Base-by-base conservation (phyloP, 2,329 filamentous ascomycete species). In the Chaetomium strumarium region DNA sequence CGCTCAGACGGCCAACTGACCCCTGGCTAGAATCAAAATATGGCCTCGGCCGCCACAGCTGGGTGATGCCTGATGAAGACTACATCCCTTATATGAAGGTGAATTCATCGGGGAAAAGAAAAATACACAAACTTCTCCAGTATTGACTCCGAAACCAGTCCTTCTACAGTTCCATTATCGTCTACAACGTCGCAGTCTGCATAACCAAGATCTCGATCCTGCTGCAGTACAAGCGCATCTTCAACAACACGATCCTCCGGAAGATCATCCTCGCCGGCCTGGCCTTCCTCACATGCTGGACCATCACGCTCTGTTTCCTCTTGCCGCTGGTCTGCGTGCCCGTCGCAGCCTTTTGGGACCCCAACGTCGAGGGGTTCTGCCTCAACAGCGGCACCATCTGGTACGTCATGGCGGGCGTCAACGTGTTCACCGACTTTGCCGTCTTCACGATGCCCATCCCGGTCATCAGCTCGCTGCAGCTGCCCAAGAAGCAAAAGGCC, bases 401-500 rank as follows among this genome's bases (percentile, higher is more conserved):
- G 62, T 63, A 63, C 29, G 51, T 62, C 43, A 60, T 56, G 40
- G 55, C 61, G 36, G 64, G 61, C 29, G 64, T 70, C 57, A 71
- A 71, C 55, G 58, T 72, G 33, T 55, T 60, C 11, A 70, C 67
- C 34, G 68, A 70, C 46, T 58, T 72, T 42, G 58, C 67, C 24
- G 57, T 72, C 8, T 70, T 70, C 49, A 56, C 68, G 14, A 64
- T 70, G 38, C 69, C 70, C 3, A 68, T 72, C 13, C 69, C 69
- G 0, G 62, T 66, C n/a, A 65, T 71, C 55, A 65, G 64, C 55
- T 66, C 64, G 31, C 55, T 72, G 33, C 64, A 69, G 29, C 58
- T 71, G 10, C 67, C 58, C 2, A 40, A 5, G 10, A 53, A 52
- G 3, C 59, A 60, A 37, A 59, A 53, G 41, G 30, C 52, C 5